phyloP scores from a whole-genome alignment of 805 yeast species.

The Scheffersomyces coipomensis region DNA sequence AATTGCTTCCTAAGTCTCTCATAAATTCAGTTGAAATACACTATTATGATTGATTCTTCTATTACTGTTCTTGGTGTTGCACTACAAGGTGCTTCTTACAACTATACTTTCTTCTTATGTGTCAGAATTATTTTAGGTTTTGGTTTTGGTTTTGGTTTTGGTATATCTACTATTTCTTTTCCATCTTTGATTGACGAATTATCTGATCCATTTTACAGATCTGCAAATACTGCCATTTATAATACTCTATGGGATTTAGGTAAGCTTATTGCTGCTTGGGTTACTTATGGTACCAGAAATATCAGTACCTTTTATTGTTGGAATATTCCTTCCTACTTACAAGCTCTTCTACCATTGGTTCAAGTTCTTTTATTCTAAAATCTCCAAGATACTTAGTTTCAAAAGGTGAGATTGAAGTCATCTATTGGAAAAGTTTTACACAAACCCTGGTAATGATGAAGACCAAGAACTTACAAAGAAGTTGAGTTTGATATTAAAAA shows the following conservation, averaged over 20 bases:
- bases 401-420: conserved; percentile 41
- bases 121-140: conserved; percentile 49
- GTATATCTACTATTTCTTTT: conserved; percentile 40
- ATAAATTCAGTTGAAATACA: conserved; percentile 40
- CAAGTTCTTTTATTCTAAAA: conserved; percentile 40
- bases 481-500: conserved; percentile 40
- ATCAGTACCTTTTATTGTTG: conserved; percentile 38
- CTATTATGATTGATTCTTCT: conserved; percentile 20
- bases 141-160: conserved; percentile 41
- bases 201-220: conserved; percentile 46
- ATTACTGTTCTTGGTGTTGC: conserved; percentile 31
- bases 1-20: conserved; percentile 26
- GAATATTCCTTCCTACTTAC: conserved; percentile 55
- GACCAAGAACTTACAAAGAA: conserved; percentile 17
- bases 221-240: conserved; percentile 40
- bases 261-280: conserved; percentile 53
- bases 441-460: conserved; percentile 29
- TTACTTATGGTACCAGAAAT: conserved; percentile 45
- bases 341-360: conserved; percentile 45
- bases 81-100: conserved; percentile 35
- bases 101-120: conserved; percentile 39
- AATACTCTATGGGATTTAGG: conserved; percentile 55
- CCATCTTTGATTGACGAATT: conserved; percentile 51
- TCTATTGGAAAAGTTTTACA: conserved; percentile 39
- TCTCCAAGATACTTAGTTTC: conserved; percentile 46